Conservation (phyloP, 2,329 filamentous ascomycete genomes). For the Microdochium bolleyi region DNA sequence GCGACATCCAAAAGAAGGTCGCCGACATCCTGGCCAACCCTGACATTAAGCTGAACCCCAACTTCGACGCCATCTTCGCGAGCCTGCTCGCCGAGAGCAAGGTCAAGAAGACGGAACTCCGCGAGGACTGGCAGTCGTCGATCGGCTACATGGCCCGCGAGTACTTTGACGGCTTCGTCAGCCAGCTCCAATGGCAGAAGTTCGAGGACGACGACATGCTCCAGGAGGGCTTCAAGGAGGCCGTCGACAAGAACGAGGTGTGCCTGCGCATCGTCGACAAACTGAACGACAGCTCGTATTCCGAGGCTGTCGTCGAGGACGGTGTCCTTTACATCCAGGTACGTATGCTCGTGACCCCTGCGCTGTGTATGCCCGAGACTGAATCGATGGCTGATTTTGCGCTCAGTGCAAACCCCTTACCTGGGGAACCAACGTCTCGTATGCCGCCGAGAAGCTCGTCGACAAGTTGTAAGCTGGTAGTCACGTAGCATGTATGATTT, state of each 20-base stretch:
- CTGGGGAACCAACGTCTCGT: slow-evolving; percentile 27
- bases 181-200: slow-evolving; percentile 31
- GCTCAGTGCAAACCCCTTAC: slow-evolving; percentile 21
- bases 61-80: slow-evolving; percentile 35
- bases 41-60: slow-evolving; percentile 36
- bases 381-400: slow-evolving; percentile 4
- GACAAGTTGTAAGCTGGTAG: slow-evolving; percentile 19
- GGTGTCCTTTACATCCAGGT: slow-evolving; percentile 43
- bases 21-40: slow-evolving; percentile 23
- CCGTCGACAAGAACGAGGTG: slow-evolving; percentile 31
- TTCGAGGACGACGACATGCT: slow-evolving; percentile 40
- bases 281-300: slow-evolving; percentile 29
- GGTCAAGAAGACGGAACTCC: slow-evolving; percentile 17
- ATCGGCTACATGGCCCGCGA: slow-evolving; percentile 28
- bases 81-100: slow-evolving; percentile 26
- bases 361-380: not conserved
- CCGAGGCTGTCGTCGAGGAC: slow-evolving; percentile 38
- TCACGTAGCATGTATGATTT: no score
- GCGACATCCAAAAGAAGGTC: slow-evolving; percentile 27
- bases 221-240: slow-evolving; percentile 39
- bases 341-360: slow-evolving; percentile 5
- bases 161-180: slow-evolving; percentile 37
- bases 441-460: slow-evolving; percentile 25
- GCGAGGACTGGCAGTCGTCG: slow-evolving; percentile 32
- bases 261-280: slow-evolving; percentile 38